These are phyloP conservation scores for Gossypium turneri DNA, from an alignment of 345 rosid species.

Conservation along the genomic window DNA sequence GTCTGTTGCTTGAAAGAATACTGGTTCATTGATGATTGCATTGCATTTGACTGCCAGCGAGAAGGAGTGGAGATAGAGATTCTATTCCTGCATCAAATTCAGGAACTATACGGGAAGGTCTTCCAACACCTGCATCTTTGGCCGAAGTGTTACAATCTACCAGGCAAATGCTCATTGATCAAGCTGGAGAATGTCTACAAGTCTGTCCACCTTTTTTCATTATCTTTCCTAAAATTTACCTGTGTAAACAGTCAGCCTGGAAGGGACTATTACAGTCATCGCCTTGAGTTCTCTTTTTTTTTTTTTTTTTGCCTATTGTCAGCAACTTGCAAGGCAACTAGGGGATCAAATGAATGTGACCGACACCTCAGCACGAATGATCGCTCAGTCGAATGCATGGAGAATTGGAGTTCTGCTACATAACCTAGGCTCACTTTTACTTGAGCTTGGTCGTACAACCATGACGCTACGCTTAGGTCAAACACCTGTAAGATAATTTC, in stretches of 20 bases:
- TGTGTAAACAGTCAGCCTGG: background rate
- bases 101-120: conserved; percentile 36
- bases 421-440: conserved; percentile 65
- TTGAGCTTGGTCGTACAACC: conserved; percentile 74
- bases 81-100: conserved; percentile 30
- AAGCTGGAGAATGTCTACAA: conserved; percentile 51
- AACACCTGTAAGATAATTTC: conserved; percentile 47
- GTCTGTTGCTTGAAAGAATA: background rate
- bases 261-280: background rate
- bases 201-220: conserved; percentile 30
- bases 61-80: conserved; percentile 34
- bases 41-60: conserved; percentile 30
- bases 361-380: conserved; percentile 32
- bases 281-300: conserved; percentile 1
- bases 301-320: conserved; percentile 18
- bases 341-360: conserved; percentile 49
- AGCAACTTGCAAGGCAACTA: conserved; percentile 55
- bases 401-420: conserved; percentile 48
- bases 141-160: conserved; percentile 54
- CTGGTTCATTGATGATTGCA: conserved; percentile 15
- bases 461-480: conserved; percentile 75
- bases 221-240: background rate
- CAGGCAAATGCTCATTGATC: conserved; percentile 53
- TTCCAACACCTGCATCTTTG: conserved; percentile 71
- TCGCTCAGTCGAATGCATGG: conserved; percentile 42